Percentiles rank a stretch among this genome's conserved stretches.
Conservation (phyloP, 768 basidiomycete species). For the Boletales sp. region DNA sequence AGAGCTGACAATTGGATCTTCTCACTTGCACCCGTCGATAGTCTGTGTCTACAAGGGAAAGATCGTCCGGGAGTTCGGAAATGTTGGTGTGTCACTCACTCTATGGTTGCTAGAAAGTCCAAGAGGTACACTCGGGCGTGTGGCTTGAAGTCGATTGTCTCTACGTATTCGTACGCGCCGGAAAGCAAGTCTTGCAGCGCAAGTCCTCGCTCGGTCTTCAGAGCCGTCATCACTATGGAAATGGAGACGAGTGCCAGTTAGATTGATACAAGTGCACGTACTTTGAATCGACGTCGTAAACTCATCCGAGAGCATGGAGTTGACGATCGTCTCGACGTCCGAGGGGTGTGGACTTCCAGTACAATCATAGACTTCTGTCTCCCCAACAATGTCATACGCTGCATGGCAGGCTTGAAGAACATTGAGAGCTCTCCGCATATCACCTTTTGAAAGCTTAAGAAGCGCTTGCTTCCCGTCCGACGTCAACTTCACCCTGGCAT, state of each 20-base stretch:
- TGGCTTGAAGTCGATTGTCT: conserved; percentile 81
- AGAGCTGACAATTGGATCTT: conserved; percentile 92
- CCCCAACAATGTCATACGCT: conserved; percentile 85
- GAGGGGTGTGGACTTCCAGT: conserved; percentile 95
- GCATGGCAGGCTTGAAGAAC: conserved; percentile 98
- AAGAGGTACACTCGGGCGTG: conserved; percentile 87
- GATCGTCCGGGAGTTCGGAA: not conserved
- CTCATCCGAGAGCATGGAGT: conserved; percentile 94
- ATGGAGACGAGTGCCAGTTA: not conserved
- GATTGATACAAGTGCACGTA: conserved; percentile 31
- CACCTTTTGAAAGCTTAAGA: conserved; percentile 91
- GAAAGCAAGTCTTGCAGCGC: conserved; percentile 92
- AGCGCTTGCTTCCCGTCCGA: conserved; percentile 85
- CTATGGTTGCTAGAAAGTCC: conserved; percentile 91
- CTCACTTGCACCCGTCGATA: conserved; percentile 91
- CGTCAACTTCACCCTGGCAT: conserved; percentile 74
- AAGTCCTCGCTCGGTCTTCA: conserved; percentile 91
- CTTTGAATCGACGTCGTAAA: conserved; percentile 89
- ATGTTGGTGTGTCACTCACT: conserved; percentile 52
- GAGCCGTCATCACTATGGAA: conserved; percentile 68
- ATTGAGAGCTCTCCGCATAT: conserved; percentile 96
- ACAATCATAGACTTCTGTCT: conserved; percentile 92
- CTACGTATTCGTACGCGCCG: conserved; percentile 88
- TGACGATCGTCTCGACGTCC: conserved; percentile 91
- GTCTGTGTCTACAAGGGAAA: conserved; percentile 62